Evolutionary conservation across 202 grass and related monocot genomes (phyloP), one percentile per base, ranked within the genome.

Genomic region (Bolboschoenoplectus hybrid): DNA sequence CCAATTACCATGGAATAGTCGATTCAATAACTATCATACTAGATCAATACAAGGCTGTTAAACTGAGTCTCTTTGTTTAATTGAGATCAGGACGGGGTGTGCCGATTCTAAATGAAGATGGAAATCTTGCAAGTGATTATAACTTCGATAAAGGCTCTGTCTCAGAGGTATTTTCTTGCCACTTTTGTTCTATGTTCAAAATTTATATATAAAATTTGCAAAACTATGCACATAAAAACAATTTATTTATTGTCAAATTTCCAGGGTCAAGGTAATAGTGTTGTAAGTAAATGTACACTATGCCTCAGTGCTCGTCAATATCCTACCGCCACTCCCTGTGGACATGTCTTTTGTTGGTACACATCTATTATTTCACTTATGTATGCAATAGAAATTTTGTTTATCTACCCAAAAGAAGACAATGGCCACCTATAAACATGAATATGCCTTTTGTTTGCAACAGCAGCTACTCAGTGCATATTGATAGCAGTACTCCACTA

Each of bases 321-420:
- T 90, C 93, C 97, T 87, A 94, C 97, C 44, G 89, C 93, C 56
- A 98, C 96, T 81, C 86, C 96, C 52, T 98, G 96, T 62, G 96
- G 97, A 8, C 97, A 98, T 88, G 97, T 98, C 80, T 98, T 98
- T 91, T 98, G 93, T 91, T 98, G 97, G 97, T 98, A 96, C 70
- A 84, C 49, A 26, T 36, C 61, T 0, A 34, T 74, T 88, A 81
- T 57, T 34, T 16, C 56, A 67, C 51, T 47, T 39, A 1, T 61
- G 74, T 1, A 52, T 5, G 46, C 67, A 32, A 79, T 16, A 17
- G 1, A 83, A 47, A 16, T 9, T 53, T 41, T 79, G 13, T 41
- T 79, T 57, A 4, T 41, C 51, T 79, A 60, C n/a, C 32, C 14
- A 60, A 40, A 79, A 38, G 6, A 79, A 57, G 14, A 60, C 36